phyloP scores from a whole-genome alignment of 140 eudicot species.

The Cichorium intybus region DNA sequence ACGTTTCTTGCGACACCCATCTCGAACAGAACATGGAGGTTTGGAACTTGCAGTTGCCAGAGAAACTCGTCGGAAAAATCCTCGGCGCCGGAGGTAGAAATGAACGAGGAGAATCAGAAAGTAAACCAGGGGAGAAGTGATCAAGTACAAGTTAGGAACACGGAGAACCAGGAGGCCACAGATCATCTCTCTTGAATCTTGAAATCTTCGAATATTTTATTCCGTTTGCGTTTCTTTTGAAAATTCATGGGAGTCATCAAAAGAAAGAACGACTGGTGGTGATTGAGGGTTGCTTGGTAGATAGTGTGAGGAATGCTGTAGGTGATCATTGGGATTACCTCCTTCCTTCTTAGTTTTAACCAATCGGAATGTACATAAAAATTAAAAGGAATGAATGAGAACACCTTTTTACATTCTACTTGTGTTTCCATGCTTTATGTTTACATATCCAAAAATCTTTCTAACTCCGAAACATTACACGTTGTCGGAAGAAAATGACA shows the following conservation, averaged over 20 bases:
- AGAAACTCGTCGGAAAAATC: slow-evolving; percentile 3
- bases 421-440: not conserved
- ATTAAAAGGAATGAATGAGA: not conserved
- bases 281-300: slow-evolving; percentile 4
- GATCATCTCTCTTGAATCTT: slow-evolving; percentile 1
- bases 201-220: not conserved
- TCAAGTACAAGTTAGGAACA: slow-evolving; percentile 24
- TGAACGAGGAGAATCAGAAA: slow-evolving; percentile 11
- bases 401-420: not conserved
- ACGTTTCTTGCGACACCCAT: slow-evolving; percentile 60
- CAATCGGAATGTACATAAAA: slow-evolving; percentile 21
- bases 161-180: slow-evolving; percentile 18
- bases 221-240: not conserved
- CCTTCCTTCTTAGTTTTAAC: not conserved
- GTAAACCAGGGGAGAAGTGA: slow-evolving; percentile 9
- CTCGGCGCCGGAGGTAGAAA: slow-evolving; percentile 12
- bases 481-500: not conserved
- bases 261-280: not conserved
- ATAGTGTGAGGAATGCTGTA: slow-evolving; percentile 7
- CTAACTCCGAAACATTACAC: not conserved
- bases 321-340: slow-evolving; percentile 7
- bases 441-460: not conserved
- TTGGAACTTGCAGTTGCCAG: slow-evolving; percentile 35
- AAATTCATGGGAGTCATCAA: not conserved
- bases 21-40: slow-evolving; percentile 43